These are phyloP conservation scores for Phytophthora pisi DNA, from an alignment of 352 stramenopile species.

Conservation along the genomic window DNA sequence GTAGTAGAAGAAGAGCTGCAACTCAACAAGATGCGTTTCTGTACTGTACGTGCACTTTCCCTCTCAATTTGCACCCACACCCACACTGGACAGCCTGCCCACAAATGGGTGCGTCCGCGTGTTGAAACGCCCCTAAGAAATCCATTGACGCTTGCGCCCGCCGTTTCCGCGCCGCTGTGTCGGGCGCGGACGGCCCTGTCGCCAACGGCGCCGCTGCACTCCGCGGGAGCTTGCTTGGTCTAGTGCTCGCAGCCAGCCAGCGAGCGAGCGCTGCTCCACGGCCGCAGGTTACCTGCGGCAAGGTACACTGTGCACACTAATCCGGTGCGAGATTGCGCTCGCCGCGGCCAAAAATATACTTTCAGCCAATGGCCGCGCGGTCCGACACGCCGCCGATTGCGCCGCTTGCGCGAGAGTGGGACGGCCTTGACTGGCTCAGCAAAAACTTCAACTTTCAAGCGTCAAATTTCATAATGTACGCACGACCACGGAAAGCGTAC, in stretches of 20 bases:
- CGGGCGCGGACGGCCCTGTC: background rate
- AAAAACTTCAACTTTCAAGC: slow-evolving; percentile 25
- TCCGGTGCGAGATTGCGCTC: slow-evolving; percentile 5
- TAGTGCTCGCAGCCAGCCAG: background rate
- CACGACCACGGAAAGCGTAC: background rate
- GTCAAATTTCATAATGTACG: slow-evolving; percentile 23
- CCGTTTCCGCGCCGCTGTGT: background rate
- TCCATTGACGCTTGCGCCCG: slow-evolving; percentile 1
- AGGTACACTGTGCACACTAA: background rate
- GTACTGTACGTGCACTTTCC: slow-evolving; percentile 14
- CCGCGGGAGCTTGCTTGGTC: too few relatives aligned
- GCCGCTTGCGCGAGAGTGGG: slow-evolving; percentile 15
- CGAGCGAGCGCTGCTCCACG: background rate
- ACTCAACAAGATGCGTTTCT: slow-evolving; percentile 16
- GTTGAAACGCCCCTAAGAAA: slow-evolving; percentile 9
- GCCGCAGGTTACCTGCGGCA: background rate
- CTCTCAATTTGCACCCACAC: background rate
- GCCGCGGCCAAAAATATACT: slow-evolving; percentile 1
- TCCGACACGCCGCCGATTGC: slow-evolving; percentile 24
- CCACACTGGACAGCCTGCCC: background rate
- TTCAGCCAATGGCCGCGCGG: slow-evolving; percentile 15
- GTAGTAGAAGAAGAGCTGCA: slow-evolving; percentile 16
- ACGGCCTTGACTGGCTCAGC: slow-evolving; percentile 16
- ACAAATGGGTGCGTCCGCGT: background rate
- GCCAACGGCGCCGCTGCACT: background rate